phyloP scores from a whole-genome alignment of 352 stramenopile species.

The Globisporangium nunn region DNA sequence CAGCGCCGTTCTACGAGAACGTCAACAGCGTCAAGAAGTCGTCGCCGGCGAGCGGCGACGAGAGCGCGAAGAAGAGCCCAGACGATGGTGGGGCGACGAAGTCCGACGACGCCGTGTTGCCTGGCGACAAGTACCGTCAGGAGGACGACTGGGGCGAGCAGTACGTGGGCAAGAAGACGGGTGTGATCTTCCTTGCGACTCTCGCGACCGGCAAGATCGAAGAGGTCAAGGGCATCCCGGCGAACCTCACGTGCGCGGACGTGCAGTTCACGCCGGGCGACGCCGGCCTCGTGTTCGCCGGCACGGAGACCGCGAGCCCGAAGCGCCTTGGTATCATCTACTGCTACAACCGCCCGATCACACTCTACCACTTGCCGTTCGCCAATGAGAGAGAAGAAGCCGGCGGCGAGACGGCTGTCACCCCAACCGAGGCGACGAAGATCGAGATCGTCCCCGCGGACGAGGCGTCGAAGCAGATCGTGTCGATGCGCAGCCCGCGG shows the following conservation, averaged over 20 bases:
- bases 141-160: slow-evolving; percentile 83
- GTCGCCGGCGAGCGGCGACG: neutral
- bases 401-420: slow-evolving; percentile 10
- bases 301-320: slow-evolving; percentile 41
- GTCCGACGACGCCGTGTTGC: slow-evolving; percentile 8
- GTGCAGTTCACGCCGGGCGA: slow-evolving; percentile 55
- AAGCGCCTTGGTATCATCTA: slow-evolving; percentile 79
- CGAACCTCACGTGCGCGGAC: slow-evolving; percentile 58
- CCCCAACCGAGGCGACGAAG: slow-evolving; percentile 25
- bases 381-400: slow-evolving; percentile 11
- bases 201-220: slow-evolving; percentile 57
- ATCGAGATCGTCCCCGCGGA: slow-evolving; percentile 29
- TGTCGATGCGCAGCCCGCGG: slow-evolving; percentile 43
- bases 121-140: slow-evolving; percentile 59
- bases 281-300: slow-evolving; percentile 56
- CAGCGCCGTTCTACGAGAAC: slow-evolving; percentile 47
- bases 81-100: neutral
- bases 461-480: slow-evolving; percentile 30
- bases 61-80: slow-evolving; percentile 12
- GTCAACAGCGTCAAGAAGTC: slow-evolving; percentile 34
- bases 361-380: slow-evolving; percentile 48
- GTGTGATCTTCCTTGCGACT: slow-evolving; percentile 58
- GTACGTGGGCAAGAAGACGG: slow-evolving; percentile 70
- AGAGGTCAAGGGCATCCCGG: slow-evolving; percentile 43
- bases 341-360: slow-evolving; percentile 78